Percentiles rank a stretch among this genome's conserved stretches.
phyloP scores from a whole-genome alignment of 164 flowering plant species.

The Aristolochia contorta region DNA sequence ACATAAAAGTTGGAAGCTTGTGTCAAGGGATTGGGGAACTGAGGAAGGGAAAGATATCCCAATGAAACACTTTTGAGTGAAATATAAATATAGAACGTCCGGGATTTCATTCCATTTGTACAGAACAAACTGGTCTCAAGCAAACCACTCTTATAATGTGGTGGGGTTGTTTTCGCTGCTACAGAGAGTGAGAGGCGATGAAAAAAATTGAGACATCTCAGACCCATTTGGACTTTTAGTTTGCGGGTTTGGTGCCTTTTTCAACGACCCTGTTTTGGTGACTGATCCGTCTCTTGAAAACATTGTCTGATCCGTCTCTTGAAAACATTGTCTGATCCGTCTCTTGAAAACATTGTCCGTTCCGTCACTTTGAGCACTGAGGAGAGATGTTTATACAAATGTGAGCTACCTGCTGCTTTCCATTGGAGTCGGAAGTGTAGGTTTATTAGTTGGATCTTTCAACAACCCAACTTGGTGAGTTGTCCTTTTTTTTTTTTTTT shows the following conservation, averaged over 20 bases:
- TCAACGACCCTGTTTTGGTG: conserved; percentile 16
- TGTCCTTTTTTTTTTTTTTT: no score
- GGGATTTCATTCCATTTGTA: conserved; percentile 2
- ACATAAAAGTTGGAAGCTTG: conserved; percentile 12
- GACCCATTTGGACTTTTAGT: conserved; percentile 13
- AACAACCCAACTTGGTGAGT: not conserved
- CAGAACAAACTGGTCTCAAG: not conserved
- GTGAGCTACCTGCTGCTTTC: not conserved
- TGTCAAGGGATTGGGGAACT: conserved; percentile 11
- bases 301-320: conserved; percentile 4
- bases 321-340: conserved; percentile 4
- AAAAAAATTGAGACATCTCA: conserved; percentile 12
- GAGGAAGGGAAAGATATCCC: not conserved
- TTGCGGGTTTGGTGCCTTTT: conserved; percentile 21
- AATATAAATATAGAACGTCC: not conserved
- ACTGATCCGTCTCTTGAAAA: conserved; percentile 2
- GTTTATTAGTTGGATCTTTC: not conserved
- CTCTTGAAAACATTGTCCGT: not conserved
- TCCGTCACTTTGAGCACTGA: not conserved
- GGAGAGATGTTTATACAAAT: not conserved
- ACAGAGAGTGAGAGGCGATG: conserved; percentile 14
- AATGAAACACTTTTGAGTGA: conserved; percentile 11
- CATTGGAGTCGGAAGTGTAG: not conserved
- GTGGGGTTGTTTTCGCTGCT: conserved; percentile 3
- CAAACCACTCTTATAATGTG: not conserved